These are phyloP conservation scores for Pseudogymnoascus sp. DNA, from an alignment of 2,329 filamentous ascomycete genomes.

Conservation along the genomic window DNA sequence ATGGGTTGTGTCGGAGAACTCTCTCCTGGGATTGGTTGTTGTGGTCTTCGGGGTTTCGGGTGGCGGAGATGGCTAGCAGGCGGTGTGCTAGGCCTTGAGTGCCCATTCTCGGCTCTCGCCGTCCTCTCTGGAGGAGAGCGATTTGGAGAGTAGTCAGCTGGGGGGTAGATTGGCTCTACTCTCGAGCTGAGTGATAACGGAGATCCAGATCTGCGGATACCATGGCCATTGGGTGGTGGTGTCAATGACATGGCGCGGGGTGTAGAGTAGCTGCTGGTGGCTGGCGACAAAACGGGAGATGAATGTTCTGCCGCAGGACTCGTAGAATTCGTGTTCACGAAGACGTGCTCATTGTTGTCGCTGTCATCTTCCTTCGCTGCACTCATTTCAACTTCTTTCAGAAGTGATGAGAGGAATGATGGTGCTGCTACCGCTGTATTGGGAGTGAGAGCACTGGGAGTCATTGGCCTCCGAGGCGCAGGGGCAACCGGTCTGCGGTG, in stretches of 20 bases:
- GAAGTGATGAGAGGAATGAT: slow-evolving; percentile 77
- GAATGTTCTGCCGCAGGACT: slow-evolving; percentile 40
- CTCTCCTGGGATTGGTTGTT: slow-evolving; percentile 37
- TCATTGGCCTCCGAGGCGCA: slow-evolving; percentile 18
- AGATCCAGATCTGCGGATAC: slow-evolving; percentile 55
- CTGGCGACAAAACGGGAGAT: slow-evolving; percentile 63
- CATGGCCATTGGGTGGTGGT: slow-evolving; percentile 59
- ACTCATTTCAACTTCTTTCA: slow-evolving; percentile 78
- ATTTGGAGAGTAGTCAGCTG: slow-evolving; percentile 66
- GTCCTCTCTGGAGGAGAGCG: slow-evolving; percentile 38
- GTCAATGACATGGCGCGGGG: slow-evolving; percentile 62
- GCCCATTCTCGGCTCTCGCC: slow-evolving; percentile 23
- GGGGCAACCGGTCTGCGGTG: slow-evolving; percentile 17
- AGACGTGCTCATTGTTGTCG: slow-evolving; percentile 18
- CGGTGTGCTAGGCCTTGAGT: slow-evolving; percentile 23
- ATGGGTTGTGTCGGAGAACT: slow-evolving; percentile 64
- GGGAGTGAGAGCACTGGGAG: slow-evolving; percentile 12
- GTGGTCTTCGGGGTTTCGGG: slow-evolving; percentile 28
- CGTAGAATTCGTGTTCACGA: slow-evolving; percentile 21
- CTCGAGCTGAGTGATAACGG: slow-evolving; percentile 64
- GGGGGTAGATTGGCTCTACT: slow-evolving; percentile 68
- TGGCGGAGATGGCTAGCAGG: slow-evolving; percentile 19
- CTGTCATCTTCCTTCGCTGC: slow-evolving; percentile 52
- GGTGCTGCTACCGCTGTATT: slow-evolving; percentile 46
- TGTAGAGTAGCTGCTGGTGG: slow-evolving; percentile 58